These are phyloP conservation scores for Blastobotrys apis DNA, from an alignment of 1,139 yeast species.

Conservation along the genomic window DNA sequence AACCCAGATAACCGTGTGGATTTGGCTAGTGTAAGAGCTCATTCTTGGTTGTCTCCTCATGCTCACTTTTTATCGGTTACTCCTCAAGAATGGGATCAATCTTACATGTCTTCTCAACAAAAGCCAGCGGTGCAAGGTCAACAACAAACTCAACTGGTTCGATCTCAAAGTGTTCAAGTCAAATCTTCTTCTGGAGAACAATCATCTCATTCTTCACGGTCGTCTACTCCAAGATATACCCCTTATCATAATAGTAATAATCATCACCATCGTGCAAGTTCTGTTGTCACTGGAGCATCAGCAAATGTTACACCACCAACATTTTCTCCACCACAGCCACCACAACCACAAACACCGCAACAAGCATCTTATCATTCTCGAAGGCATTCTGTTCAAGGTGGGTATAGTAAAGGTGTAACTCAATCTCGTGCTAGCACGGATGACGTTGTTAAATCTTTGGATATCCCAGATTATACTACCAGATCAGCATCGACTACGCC, in stretches of 20 bases:
- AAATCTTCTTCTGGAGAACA: conserved; percentile 11
- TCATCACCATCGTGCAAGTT: conserved; percentile 16
- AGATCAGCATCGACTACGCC: conserved; percentile 12
- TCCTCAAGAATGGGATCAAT: conserved; percentile 81
- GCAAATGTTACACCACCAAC: conserved; percentile 6
- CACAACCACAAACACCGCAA: conserved; percentile 1
- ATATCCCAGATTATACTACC: conserved; percentile 20
- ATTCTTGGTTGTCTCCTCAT: conserved; percentile 84
- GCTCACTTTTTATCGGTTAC: conserved; percentile 75
- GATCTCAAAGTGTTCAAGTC: conserved; percentile 29
- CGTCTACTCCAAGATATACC: conserved; percentile 9
- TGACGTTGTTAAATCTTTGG: conserved; percentile 25
- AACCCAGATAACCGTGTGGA: conserved; percentile 77
- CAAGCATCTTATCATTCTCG: conserved; percentile 23
- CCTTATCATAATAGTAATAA: conserved; percentile 1
- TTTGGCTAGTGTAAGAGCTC: conserved; percentile 66
- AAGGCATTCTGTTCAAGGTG: conserved; percentile 30
- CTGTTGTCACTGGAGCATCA: conserved; percentile 10
- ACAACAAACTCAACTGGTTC: conserved; percentile 15
- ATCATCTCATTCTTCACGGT: conserved; percentile 4
- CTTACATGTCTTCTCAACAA: conserved; percentile 20
- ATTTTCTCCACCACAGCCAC: conserved; percentile 1
- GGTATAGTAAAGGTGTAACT: conserved; percentile 26
- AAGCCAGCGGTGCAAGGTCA: conserved; percentile 12
- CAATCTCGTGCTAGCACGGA: conserved; percentile 14